Base-by-base conservation (phyloP, 768 basidiomycete genomes). In the Mycena latifolia region DNA sequence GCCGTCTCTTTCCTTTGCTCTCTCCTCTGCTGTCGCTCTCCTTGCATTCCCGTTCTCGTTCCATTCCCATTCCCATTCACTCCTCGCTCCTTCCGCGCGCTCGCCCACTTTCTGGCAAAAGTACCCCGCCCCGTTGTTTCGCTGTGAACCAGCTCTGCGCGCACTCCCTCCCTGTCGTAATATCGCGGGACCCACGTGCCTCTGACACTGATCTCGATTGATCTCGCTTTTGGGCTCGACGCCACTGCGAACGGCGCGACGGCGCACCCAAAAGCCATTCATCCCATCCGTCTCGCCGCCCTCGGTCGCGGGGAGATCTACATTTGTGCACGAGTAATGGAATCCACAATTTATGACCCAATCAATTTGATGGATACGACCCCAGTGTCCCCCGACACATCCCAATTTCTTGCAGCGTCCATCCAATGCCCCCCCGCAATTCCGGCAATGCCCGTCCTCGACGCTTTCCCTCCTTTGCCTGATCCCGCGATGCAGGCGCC, bases 291-390 rank as follows among this genome's bases (percentile, higher is more conserved):
- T 24, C 46, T 72, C n/a, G n/a, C 54, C 33, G 22, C 17, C 29
- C 25, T 24, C 43, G 11, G 25, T 45, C 53, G n/a, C n/a, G n/a
- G 61, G 35, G 53, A 27, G 57, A n/a, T 39, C 73, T 67, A 52
- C 76, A 69, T 57, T 71, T 75, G 3, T 73, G 74, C 45, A 78
- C 76, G 37, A 69, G 65, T 58, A 70, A 75, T 46, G 66, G 61
- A 68, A 54, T 63, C 56, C 46, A 47, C 63, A 41, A 55, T 66
- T 61, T 66, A 64, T 57, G 69, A 70, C 53, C 62, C 54, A 65
- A 51, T 67, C 56, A 65, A 56, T 67, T 63, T 62, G 33, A 67
- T 63, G 65, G 68, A 65, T 55, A 48, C 63, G 15, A 52, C 39
- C 20, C 61, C 63, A 25, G 60, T 56, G 29, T 61, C 63, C 5